Percentiles rank a stretch among this genome's conserved stretches.
Conservation (phyloP, 2,329 filamentous ascomycete genomes). For the Sclerotinia borealis region DNA sequence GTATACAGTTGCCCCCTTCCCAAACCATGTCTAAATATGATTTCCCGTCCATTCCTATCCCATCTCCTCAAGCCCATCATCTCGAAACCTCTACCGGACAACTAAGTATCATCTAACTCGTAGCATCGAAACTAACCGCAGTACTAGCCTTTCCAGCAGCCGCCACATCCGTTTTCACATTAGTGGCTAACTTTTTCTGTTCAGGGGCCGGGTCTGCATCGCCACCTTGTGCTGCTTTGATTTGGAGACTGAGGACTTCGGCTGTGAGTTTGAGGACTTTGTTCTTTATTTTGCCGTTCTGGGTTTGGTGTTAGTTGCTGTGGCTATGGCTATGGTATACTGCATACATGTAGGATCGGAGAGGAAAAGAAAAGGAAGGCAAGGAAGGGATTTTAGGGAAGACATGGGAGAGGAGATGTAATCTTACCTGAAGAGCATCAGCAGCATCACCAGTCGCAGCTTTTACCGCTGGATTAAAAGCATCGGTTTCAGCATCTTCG, state of each 20-base stretch:
- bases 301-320: neutral
- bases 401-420: neutral
- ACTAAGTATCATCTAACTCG: constrained; percentile 16
- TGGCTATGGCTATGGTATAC: neutral
- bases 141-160: constrained; percentile 43
- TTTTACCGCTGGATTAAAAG: constrained; percentile 49
- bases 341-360: neutral
- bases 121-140: constrained; percentile 34
- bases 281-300: constrained; percentile 54
- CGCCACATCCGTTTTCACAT: constrained; percentile 43
- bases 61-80: too few relatives aligned
- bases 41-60: too few relatives aligned
- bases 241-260: constrained; percentile 44
- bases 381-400: too few relatives aligned
- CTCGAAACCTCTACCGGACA: too few relatives aligned
- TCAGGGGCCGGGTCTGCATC: constrained; percentile 42
- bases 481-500: constrained; percentile 47
- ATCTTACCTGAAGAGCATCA: constrained; percentile 41
- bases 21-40: too few relatives aligned
- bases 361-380: neutral
- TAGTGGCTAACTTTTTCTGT: constrained; percentile 47
- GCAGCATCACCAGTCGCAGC: constrained; percentile 41
- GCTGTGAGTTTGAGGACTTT: constrained; percentile 53
- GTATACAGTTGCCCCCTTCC: too few relatives aligned
- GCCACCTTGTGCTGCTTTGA: constrained; percentile 45